Base-by-base conservation (phyloP, 805 yeast species). In the Starmera quercuum region DNA sequence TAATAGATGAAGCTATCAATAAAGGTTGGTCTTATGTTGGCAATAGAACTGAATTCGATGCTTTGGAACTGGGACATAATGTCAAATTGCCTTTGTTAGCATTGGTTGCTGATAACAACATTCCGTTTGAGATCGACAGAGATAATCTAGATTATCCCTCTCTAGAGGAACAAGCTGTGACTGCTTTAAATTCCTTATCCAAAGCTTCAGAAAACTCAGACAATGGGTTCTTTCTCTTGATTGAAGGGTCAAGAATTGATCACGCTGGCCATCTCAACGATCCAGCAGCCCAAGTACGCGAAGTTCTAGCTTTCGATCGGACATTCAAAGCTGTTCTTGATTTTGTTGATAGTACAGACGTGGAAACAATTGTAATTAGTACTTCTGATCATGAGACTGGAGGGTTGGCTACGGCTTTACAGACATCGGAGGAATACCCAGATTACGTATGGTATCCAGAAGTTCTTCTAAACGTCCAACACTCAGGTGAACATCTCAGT, bases 331-430 rank as follows among this genome's bases (percentile, higher is more conserved):
- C 84, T 9, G 95, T 80, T 3, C 58, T 74, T 34, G 75, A 83
- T 27, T 86, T 75, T 54, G 83, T 81, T 25, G 76, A 80, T 45
- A 53, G 66, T 7, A 51, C 82, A 2, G 85, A 82, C 32, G 76
- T 72, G 10, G 95, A 86, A 46, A 85, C 95, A 3, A 64, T 82
- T 29, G 71, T 85, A 26, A 65, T 88, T 27, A 76, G 90, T 18
- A 86, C 95, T 2, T 81, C 94, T 17, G 97, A 88, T 56, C 97
- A 88, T 63, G 97, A 88, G 56, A 88, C 97, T 18, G 97, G 97
- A 41, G 97, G 97, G 1, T 67, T 88, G 42, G 82, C 83, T n/a
- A 73, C 84, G 30, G 86, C 95, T 0, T 75, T 88, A 59, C 96
- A 88, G 63, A 57, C 83, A 25, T 52, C 75, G 5, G 55, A 66